phyloP scores from a whole-genome alignment of 345 rosid genomes.

The Gossypium arboreum region DNA sequence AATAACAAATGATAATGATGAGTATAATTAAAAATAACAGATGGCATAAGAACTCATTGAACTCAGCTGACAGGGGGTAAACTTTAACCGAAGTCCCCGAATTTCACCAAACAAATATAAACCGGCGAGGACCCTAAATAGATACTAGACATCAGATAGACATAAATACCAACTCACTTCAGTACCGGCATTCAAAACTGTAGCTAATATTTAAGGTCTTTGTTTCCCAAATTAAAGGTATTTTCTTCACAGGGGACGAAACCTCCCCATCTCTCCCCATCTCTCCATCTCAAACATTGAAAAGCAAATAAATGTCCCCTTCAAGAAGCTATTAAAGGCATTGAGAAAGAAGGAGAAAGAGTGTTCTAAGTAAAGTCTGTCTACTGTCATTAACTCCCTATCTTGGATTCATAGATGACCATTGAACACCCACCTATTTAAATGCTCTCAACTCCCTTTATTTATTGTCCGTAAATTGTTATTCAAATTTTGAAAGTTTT shows the following conservation, averaged over 20 bases:
- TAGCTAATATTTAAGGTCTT: background rate
- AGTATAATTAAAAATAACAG: too few relatives aligned
- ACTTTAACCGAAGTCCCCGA: constrained; percentile 15
- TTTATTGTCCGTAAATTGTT: too few relatives aligned
- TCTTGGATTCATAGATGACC: background rate
- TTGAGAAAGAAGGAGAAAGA: background rate
- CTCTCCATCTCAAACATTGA: too few relatives aligned
- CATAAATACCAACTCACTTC: constrained; percentile 25
- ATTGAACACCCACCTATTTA: background rate
- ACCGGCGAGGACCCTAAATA: constrained; percentile 31
- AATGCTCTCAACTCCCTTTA: too few relatives aligned
- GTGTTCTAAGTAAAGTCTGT: background rate
- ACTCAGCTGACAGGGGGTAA: too few relatives aligned
- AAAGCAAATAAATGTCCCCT: background rate
- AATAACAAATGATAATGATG: too few relatives aligned
- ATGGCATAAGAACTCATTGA: too few relatives aligned
- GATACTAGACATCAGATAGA: constrained; percentile 27
- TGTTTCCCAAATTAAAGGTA: background rate
- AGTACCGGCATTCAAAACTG: constrained; percentile 20
- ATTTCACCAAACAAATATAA: constrained; percentile 39
- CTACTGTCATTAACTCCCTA: background rate
- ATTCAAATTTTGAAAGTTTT: too few relatives aligned
- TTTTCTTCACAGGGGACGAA: background rate
- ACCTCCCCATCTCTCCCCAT: too few relatives aligned
- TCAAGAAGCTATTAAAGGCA: too few relatives aligned